These are phyloP conservation scores for Phylloporus sp. DNA, from an alignment of 768 basidiomycete species.

Conservation along the genomic window DNA sequence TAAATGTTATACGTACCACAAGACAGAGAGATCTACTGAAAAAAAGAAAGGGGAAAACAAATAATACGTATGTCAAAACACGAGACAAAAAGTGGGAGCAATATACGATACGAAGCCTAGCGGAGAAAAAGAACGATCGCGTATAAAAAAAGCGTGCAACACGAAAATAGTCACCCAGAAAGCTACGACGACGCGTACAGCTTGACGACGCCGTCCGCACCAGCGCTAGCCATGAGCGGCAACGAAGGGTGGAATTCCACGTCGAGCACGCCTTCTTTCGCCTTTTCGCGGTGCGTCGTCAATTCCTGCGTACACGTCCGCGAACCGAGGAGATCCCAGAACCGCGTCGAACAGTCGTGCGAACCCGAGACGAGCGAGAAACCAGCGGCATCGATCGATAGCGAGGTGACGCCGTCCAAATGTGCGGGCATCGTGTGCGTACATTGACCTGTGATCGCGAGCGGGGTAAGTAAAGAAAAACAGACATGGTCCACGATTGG, in stretches of 20 bases:
- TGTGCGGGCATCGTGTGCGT: constrained; percentile 90
- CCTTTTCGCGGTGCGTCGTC: constrained; percentile 84
- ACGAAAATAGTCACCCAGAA: not conserved
- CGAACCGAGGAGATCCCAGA: constrained; percentile 87
- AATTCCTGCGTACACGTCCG: constrained; percentile 85
- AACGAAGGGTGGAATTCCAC: constrained; percentile 80
- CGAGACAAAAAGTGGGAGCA: constrained; percentile 11
- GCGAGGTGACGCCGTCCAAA: constrained; percentile 84
- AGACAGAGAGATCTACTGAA: constrained; percentile 11
- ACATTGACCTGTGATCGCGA: constrained; percentile 57
- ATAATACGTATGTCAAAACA: constrained; percentile 5
- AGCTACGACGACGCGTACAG: constrained; percentile 76
- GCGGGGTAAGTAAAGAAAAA: not conserved
- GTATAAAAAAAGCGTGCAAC: constrained; percentile 1
- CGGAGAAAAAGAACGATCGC: not conserved
- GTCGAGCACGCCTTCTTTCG: constrained; percentile 84
- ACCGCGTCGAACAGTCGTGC: constrained; percentile 90
- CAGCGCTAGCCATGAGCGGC: constrained; percentile 87
- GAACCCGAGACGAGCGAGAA: constrained; percentile 86
- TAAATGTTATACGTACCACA: constrained; percentile 21
- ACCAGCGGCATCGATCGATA: constrained; percentile 83
- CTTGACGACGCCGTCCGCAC: constrained; percentile 93
- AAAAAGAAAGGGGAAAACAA: not conserved
- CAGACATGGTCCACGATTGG: not conserved
- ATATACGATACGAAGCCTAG: constrained; percentile 6